Evolutionary conservation across 768 basidiomycete species (phyloP).

Genomic region (Tulasnella sp.): DNA sequence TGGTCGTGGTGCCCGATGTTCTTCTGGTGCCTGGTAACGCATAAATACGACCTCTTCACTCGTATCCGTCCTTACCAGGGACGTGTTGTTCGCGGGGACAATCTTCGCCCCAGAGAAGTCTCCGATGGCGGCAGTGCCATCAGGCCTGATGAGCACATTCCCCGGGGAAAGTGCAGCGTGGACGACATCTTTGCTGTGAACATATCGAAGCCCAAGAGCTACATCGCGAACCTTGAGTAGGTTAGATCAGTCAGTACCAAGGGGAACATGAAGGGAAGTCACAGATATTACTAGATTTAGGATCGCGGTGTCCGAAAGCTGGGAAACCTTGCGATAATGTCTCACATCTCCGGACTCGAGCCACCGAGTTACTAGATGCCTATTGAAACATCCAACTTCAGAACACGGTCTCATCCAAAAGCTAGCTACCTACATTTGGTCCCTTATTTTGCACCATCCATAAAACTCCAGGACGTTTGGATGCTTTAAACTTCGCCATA

Average conservation of each 20-base stretch:
- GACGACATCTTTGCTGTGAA: not conserved
- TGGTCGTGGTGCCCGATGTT: not conserved
- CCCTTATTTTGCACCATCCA: not conserved
- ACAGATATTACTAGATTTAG: not conserved
- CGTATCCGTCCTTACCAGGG: not conserved
- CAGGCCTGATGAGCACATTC: not conserved
- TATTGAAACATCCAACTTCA: not conserved
- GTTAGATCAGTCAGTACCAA: not conserved
- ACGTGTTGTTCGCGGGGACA: not conserved
- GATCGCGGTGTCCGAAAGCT: not conserved
- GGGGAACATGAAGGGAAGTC: not conserved
- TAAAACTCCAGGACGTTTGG: not conserved
- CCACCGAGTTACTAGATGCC: not conserved
- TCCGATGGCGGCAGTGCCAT: not conserved
- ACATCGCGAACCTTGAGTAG: not conserved
- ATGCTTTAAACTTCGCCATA: not conserved
- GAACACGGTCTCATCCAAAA: not conserved
- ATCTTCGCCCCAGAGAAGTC: not conserved
- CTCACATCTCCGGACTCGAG: not conserved
- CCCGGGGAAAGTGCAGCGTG: not conserved
- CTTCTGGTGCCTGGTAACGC: not conserved
- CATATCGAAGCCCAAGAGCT: not conserved
- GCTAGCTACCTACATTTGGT: not conserved
- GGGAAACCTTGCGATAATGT: not conserved
- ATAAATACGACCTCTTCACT: not conserved